Evolutionary conservation across 2,329 filamentous ascomycete genomes (phyloP).

Genomic region (Ophiocordyceps unilateralis): DNA sequence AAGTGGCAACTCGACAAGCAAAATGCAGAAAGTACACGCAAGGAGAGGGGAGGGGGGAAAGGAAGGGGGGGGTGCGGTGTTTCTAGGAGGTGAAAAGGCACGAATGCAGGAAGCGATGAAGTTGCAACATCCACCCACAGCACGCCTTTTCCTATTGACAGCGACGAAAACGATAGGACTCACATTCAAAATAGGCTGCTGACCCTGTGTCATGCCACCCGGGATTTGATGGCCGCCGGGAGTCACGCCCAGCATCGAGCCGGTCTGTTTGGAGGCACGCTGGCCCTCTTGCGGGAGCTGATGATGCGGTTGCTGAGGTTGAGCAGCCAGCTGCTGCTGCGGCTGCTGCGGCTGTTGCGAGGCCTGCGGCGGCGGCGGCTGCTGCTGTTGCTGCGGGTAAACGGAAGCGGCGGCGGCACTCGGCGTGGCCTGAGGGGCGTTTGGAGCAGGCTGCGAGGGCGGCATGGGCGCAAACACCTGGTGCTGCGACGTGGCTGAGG

Average conservation of each 20-base stretch:
- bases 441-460: conserved; percentile 30
- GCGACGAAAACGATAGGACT: conserved; percentile 13
- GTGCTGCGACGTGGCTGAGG: conserved; percentile 26
- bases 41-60: neutral
- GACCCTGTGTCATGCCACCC: conserved; percentile 21
- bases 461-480: conserved; percentile 41
- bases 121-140: neutral
- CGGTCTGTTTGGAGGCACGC: conserved; percentile 26
- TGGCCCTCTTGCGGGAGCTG: conserved; percentile 38
- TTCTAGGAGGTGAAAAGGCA: neutral
- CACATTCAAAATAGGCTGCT: conserved; percentile 33
- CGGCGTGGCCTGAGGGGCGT: conserved; percentile 37
- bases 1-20: neutral
- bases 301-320: conserved; percentile 26
- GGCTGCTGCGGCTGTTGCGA: neutral
- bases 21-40: neutral
- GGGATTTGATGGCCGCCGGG: conserved; percentile 20
- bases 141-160: neutral
- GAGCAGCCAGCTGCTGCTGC: neutral
- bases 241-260: conserved; percentile 31
- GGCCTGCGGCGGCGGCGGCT: neutral
- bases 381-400: neutral
- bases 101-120: neutral
- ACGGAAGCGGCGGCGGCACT: conserved; percentile 33
- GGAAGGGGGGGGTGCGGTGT: neutral